phyloP scores from a whole-genome alignment of 495 filamentous ascomycete genomes.

The Neurospora cerealis region DNA sequence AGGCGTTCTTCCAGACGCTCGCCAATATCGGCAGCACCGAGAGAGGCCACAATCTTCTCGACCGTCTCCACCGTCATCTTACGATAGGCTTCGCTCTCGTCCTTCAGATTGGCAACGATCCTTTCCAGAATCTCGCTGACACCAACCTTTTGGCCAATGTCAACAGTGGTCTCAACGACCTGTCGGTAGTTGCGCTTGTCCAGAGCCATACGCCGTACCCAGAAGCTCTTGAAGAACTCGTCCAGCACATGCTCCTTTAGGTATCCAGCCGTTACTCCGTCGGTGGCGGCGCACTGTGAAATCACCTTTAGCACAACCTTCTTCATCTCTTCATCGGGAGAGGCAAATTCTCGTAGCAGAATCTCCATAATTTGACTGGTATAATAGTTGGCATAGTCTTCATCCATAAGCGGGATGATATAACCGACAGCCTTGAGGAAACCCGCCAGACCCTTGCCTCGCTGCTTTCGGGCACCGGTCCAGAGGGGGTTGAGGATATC shows the following conservation, averaged over 20 bases:
- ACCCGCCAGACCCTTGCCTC: constrained; percentile 89
- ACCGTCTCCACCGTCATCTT: constrained; percentile 99
- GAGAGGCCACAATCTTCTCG: constrained; percentile 86
- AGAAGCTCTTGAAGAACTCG: constrained; percentile 98
- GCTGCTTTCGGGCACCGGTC: constrained; percentile 91
- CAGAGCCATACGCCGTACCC: constrained; percentile 92
- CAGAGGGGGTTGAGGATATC: constrained; percentile 95
- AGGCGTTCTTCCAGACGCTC: constrained; percentile 86
- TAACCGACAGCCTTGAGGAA: constrained; percentile 97
- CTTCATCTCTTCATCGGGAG: constrained; percentile 99
- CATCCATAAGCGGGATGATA: constrained; percentile 98
- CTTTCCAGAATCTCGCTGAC: constrained; percentile 90
- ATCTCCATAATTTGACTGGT: constrained; percentile 99
- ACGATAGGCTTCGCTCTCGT: constrained; percentile 94
- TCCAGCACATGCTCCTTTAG: constrained; percentile 89
- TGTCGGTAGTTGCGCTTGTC: constrained; percentile 96
- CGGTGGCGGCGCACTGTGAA: constrained; percentile 90
- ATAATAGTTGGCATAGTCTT: constrained; percentile 99
- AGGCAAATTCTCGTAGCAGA: constrained; percentile 87
- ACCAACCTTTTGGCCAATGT: constrained; percentile 93
- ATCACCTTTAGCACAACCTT: constrained; percentile 97
- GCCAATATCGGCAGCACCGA: constrained; percentile 89
- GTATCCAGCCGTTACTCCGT: constrained; percentile 89
- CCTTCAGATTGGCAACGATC: constrained; percentile 89
- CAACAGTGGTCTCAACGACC: constrained; percentile 96